Percentiles rank a stretch among this genome's conserved stretches.
Evolutionary conservation across 2,329 filamentous ascomycete genomes (phyloP).

Genomic region (Bipolaris gigantea): DNA sequence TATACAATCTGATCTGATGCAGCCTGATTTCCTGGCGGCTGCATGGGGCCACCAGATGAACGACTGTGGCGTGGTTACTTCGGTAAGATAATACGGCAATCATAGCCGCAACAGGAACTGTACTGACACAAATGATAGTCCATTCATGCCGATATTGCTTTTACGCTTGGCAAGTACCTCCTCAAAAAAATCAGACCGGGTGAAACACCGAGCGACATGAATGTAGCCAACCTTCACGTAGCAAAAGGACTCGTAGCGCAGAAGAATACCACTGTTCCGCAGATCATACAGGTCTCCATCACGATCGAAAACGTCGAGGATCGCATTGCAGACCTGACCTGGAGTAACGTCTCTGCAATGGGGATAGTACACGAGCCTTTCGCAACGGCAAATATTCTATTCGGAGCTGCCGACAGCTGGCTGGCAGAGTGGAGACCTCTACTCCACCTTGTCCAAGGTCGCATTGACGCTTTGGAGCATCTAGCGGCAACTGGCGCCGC

Average conservation of each 20-base stretch:
- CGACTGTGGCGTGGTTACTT: slow-evolving; percentile 30
- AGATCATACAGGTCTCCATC: neutral
- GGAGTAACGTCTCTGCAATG: neutral
- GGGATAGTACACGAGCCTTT: neutral
- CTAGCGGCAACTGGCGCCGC: neutral
- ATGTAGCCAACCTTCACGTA: neutral
- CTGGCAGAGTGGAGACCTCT: neutral
- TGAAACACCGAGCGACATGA: neutral
- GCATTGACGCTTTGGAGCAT: neutral
- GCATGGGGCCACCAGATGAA: slow-evolving; percentile 18
- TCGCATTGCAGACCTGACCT: neutral
- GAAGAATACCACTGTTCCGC: neutral
- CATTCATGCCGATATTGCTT: slow-evolving; percentile 48
- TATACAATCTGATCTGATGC: slow-evolving; percentile 12
- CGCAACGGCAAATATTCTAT: neutral
- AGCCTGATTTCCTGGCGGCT: slow-evolving; percentile 10
- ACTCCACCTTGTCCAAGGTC: neutral
- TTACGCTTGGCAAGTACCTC: slow-evolving; percentile 57
- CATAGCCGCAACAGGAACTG: too few relatives aligned
- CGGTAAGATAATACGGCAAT: slow-evolving; percentile 10
- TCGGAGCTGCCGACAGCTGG: neutral
- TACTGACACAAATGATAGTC: slow-evolving; percentile 35
- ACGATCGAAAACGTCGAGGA: neutral
- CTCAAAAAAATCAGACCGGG: neutral
- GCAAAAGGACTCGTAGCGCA: neutral